Conservation (phyloP, 768 basidiomycete species). For the Strobilomyces confusus region DNA sequence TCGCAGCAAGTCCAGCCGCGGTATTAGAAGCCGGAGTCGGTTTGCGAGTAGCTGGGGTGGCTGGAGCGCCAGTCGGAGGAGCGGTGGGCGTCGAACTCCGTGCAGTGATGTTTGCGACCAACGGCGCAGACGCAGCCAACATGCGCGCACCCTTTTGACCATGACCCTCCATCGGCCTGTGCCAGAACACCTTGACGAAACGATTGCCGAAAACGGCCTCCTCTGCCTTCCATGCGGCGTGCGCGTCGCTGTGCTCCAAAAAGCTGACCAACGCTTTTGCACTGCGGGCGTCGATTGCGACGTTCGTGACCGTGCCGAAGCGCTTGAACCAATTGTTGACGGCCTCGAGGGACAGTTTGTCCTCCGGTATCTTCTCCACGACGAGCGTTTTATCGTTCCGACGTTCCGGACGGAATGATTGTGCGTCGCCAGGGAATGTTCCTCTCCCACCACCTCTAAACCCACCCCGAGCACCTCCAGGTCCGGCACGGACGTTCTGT, state of each 20-base stretch:
- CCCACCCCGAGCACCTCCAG: slow-evolving; percentile 41
- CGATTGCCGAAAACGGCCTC: slow-evolving; percentile 94
- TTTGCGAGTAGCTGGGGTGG: slow-evolving; percentile 35
- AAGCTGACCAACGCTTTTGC: slow-evolving; percentile 89
- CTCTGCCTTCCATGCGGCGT: slow-evolving; percentile 87
- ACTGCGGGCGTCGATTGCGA: slow-evolving; percentile 73
- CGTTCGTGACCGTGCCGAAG: slow-evolving; percentile 90
- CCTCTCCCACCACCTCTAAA: slow-evolving; percentile 49
- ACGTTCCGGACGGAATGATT: slow-evolving; percentile 62
- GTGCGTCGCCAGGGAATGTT: slow-evolving; percentile 61
- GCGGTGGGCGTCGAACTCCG: slow-evolving; percentile 47
- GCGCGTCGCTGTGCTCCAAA: slow-evolving; percentile 75
- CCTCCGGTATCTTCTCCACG: slow-evolving; percentile 90
- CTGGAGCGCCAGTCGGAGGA: slow-evolving; percentile 30
- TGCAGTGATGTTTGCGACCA: slow-evolving; percentile 60
- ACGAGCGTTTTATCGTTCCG: slow-evolving; percentile 80
- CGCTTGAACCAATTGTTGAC: slow-evolving; percentile 89
- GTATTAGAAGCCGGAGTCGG: slow-evolving; percentile 31
- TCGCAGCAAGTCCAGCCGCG: slow-evolving; percentile 58
- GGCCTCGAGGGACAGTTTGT: slow-evolving; percentile 69
- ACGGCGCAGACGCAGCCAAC: slow-evolving; percentile 75
- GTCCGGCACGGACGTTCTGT: slow-evolving; percentile 20
- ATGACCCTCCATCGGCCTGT: slow-evolving; percentile 88
- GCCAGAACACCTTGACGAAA: slow-evolving; percentile 96
- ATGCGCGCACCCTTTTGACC: slow-evolving; percentile 73